Conservation (phyloP, 2,329 filamentous ascomycete species). For the Aspergillus arachidicola region DNA sequence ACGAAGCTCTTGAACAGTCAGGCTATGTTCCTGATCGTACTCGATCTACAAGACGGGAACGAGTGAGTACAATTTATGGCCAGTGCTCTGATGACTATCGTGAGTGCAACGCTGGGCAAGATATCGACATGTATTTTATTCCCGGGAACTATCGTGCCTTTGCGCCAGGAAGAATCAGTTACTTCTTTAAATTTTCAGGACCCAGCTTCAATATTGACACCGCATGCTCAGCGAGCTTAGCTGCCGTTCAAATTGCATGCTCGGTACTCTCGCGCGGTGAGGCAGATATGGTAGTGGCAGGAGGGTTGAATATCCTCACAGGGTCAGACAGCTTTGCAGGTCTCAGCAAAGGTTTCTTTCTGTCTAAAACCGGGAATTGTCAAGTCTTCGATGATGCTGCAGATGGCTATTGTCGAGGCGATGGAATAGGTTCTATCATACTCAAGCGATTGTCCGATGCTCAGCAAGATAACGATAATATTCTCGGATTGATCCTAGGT, state of each 20-base stretch:
- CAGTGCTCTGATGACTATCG: conserved; percentile 65
- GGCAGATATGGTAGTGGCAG: conserved; percentile 77
- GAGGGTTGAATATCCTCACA: conserved; percentile 71
- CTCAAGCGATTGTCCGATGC: conserved; percentile 51
- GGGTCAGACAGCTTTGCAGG: conserved; percentile 78
- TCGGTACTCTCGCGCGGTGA: conserved; percentile 72
- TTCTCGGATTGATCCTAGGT: conserved; percentile 64
- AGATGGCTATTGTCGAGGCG: conserved; percentile 54
- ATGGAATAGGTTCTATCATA: conserved; percentile 47
- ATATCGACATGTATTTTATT: conserved; percentile 69
- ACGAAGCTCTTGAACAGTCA: conserved; percentile 77
- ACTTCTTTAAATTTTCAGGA: conserved; percentile 74
- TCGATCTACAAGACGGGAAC: conserved; percentile 61
- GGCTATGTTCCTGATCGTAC: conserved; percentile 72
- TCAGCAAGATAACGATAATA: conserved; percentile 25
- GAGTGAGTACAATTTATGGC: conserved; percentile 72
- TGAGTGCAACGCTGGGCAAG: conserved; percentile 71
- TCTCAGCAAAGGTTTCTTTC: conserved; percentile 57
- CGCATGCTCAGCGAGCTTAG: conserved; percentile 65
- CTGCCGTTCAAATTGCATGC: conserved; percentile 71
- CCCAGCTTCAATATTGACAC: conserved; percentile 73
- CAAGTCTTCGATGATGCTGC: conserved; percentile 53
- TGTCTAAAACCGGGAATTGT: conserved; percentile 46
- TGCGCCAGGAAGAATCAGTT: conserved; percentile 68
- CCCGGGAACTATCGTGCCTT: conserved; percentile 63